Percentiles rank a stretch among this genome's conserved stretches.
These are phyloP conservation scores for Ceratobasidium sp. DNA, from an alignment of 1,284 basidiomycete species.

Conservation along the genomic window DNA sequence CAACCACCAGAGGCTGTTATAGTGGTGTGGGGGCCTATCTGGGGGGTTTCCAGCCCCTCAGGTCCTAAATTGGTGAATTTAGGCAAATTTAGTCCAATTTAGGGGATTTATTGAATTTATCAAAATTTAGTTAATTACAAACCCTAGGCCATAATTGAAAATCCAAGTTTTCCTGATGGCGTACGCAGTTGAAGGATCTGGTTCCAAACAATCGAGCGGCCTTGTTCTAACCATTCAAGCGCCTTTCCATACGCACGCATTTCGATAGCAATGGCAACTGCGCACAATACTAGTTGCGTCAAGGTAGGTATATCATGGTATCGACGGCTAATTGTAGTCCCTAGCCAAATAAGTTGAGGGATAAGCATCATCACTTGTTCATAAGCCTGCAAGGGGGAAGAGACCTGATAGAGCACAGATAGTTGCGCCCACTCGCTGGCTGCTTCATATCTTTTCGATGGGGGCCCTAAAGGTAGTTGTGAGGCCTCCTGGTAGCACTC, in stretches of 20 bases:
- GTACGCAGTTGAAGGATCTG: not conserved
- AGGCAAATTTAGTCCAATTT: too few relatives aligned
- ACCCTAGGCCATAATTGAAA: too few relatives aligned
- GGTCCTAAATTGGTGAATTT: too few relatives aligned
- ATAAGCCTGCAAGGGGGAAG: not conserved
- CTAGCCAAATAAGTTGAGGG: not conserved
- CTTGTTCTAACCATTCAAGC: conserved; percentile 7
- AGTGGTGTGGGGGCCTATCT: too few relatives aligned
- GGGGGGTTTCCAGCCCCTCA: too few relatives aligned
- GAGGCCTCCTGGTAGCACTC: not conserved
- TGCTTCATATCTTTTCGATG: not conserved
- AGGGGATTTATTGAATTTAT: too few relatives aligned
- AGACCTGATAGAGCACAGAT: not conserved
- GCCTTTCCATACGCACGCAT: not conserved
- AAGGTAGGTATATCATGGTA: not conserved
- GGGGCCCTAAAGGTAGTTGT: not conserved
- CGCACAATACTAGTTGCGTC: not conserved
- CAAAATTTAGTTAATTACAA: too few relatives aligned
- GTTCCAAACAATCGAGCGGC: conserved; percentile 2
- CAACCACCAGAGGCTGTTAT: too few relatives aligned
- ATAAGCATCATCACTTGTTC: not conserved
- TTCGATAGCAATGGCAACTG: conserved; percentile 8
- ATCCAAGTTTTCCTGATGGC: too few relatives aligned
- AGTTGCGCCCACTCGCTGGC: not conserved
- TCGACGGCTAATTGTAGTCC: conserved; percentile 3